These are phyloP conservation scores for Panellus pusillus DNA, from an alignment of 768 basidiomycete species.

Conservation along the genomic window DNA sequence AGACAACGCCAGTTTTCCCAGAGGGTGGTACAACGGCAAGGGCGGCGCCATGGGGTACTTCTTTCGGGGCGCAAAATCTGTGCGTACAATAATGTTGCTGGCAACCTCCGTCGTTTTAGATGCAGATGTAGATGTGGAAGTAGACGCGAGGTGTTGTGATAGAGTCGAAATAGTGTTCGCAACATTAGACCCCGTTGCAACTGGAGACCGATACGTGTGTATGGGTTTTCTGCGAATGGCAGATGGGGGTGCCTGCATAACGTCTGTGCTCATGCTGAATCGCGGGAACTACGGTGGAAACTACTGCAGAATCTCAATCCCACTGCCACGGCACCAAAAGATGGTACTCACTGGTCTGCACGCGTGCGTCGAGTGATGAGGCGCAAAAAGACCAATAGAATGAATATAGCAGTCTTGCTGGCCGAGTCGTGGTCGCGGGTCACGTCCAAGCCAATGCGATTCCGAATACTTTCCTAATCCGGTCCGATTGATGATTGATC, in stretches of 20 bases:
- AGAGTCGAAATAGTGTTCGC: slow-evolving; percentile 19
- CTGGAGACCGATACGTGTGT: slow-evolving; percentile 59
- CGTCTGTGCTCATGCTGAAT: slow-evolving; percentile 4
- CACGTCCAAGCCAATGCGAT: neutral
- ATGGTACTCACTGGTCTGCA: neutral
- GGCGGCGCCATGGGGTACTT: slow-evolving; percentile 36
- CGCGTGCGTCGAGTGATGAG: neutral
- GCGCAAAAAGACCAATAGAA: neutral
- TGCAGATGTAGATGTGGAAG: slow-evolving; percentile 10
- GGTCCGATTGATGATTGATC: too few species aligned
- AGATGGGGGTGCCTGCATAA: slow-evolving; percentile 19
- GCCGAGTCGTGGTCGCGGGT: neutral
- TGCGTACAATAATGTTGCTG: slow-evolving; percentile 20
- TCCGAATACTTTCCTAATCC: too few species aligned
- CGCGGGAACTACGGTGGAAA: neutral
- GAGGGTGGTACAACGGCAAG: slow-evolving; percentile 69
- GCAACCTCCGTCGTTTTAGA: neutral
- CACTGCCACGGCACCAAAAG: too few species aligned
- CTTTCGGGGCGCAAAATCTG: slow-evolving; percentile 14
- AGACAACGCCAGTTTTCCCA: slow-evolving; percentile 61
- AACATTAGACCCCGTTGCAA: slow-evolving; percentile 29
- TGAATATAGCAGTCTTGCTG: too few species aligned
- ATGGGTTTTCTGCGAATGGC: slow-evolving; percentile 51
- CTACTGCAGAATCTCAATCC: too few species aligned
- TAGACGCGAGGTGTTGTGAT: slow-evolving; percentile 12